Base-by-base conservation (phyloP, 2,329 filamentous ascomycete genomes). In the Zymoseptoria passerinii region DNA sequence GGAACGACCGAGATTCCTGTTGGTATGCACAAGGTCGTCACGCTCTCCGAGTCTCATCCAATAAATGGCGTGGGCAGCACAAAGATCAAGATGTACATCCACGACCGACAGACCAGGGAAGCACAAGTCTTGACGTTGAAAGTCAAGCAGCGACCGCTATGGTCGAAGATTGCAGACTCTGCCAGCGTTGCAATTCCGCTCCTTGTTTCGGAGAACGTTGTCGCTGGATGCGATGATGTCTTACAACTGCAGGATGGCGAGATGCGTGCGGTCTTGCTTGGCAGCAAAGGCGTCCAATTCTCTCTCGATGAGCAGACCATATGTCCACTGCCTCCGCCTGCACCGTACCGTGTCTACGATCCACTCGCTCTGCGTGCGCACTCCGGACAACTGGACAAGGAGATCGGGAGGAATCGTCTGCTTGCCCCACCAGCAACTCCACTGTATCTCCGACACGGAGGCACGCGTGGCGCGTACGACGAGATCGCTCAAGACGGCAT, bases 331-430 rank as follows among this genome's bases (percentile, higher is more conserved):
- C 67, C 67, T 4, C 51, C 58, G 8, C 35, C 58, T 19, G 59
- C 58, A 10, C 29, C 61, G 2, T 70, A 71, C 52, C 61, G 68
- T 52, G 56, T 65, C 8, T 64, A 67, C 57, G 57, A 61, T 53
- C 52, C 59, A 2, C 58, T 68, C 20, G 10, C 53, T n/a, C 35
- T 57, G 10, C 49, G 52, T 10, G 19, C 48, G 8, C 20, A 19
- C 13, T 23, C 55, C 18, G 52, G 13, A 27, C 20, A 29, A 3
- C 10, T 52, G 5, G 52, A 63, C 35, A 62, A 60, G 19, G 68
- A 70, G 0, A 52, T 68, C 40, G 70, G 70, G 28, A 66, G 57
- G 58, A 70, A 68, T 58, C 63, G 70, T 35, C 65, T 56, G 1
- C 35, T 71, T 6, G 35, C 63, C 7, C 53, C 56, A 44, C 63